A percentile compares a stretch with the other conserved stretches of the same genome.
Evolutionary conservation across 139 green algal species (phyloP).

Genomic region (Yamagishiella unicocca): DNA sequence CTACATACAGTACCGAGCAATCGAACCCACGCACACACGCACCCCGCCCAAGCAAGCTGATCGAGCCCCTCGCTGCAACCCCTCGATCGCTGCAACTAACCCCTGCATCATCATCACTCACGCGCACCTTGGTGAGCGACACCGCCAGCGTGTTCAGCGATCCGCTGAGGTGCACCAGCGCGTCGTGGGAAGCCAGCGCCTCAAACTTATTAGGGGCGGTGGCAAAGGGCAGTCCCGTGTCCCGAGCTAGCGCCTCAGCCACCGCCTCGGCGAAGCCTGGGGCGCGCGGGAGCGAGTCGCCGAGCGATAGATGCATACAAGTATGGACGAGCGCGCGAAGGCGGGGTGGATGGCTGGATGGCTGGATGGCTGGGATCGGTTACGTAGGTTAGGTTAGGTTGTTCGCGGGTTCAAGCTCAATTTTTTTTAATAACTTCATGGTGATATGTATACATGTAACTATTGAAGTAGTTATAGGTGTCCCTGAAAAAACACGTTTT

Average conservation of each 20-base stretch:
- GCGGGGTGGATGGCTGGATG: not conserved
- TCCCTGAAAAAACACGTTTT: too few species aligned
- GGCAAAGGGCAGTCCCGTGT: conserved; percentile 91
- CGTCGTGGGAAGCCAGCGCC: conserved; percentile 95
- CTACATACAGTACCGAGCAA: not conserved
- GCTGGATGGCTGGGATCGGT: not conserved
- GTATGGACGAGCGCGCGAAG: not conserved
- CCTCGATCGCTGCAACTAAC: not conserved
- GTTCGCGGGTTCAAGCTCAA: too few species aligned
- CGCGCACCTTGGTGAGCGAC: conserved; percentile 91
- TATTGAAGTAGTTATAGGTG: too few species aligned
- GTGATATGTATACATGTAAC: not conserved
- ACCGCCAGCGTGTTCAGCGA: conserved; percentile 93
- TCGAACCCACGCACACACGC: not conserved
- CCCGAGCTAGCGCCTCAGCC: conserved; percentile 79
- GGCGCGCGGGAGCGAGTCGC: not conserved
- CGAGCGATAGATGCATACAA: not conserved
- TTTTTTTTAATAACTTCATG: too few species aligned
- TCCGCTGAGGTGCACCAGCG: conserved; percentile 85
- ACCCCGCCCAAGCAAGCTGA: not conserved
- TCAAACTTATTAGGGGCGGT: conserved; percentile 99
- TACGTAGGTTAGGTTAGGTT: not conserved
- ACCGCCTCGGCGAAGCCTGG: conserved; percentile 83
- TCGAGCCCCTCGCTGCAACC: not conserved
- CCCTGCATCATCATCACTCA: not conserved